A percentile compares a stretch with the other conserved stretches of the same genome.
Conservation (phyloP, 202 grass and related monocot species). For the Zizania palustris region DNA sequence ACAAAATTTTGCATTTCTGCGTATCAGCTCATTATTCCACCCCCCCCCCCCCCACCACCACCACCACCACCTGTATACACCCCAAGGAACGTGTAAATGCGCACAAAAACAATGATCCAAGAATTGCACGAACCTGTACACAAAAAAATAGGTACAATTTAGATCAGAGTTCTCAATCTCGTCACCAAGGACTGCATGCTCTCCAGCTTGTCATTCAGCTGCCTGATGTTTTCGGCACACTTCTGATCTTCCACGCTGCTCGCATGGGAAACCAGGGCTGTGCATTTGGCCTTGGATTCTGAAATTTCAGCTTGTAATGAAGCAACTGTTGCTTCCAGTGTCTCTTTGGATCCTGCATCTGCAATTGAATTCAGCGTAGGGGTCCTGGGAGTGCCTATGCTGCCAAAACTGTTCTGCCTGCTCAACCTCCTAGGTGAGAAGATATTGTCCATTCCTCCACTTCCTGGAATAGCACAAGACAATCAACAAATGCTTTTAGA, state of each 20-base stretch:
- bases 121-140: constrained; percentile 44
- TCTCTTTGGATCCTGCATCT: constrained; percentile 46
- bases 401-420: constrained; percentile 89
- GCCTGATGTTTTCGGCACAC: constrained; percentile 48
- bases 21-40: constrained; percentile 38
- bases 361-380: constrained; percentile 47
- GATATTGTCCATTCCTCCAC: constrained; percentile 71
- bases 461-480: constrained; percentile 62
- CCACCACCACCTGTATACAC: constrained; percentile 46
- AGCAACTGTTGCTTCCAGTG: constrained; percentile 71
- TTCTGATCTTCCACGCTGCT: constrained; percentile 44
- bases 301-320: constrained; percentile 69
- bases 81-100: constrained; percentile 48
- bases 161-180: constrained; percentile 68
- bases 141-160: constrained; percentile 42
- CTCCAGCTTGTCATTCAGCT: constrained; percentile 74
- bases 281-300: constrained; percentile 73
- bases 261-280: constrained; percentile 51
- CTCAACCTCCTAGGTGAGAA: constrained; percentile 72
- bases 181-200: constrained; percentile 82
- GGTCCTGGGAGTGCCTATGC: constrained; percentile 66
- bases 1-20: constrained; percentile 48
- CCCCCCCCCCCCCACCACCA: too few species aligned
- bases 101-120: constrained; percentile 56
- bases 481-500: constrained; percentile 18